phyloP scores from a whole-genome alignment of 345 rosid species.

The Eucalyptus albens region DNA sequence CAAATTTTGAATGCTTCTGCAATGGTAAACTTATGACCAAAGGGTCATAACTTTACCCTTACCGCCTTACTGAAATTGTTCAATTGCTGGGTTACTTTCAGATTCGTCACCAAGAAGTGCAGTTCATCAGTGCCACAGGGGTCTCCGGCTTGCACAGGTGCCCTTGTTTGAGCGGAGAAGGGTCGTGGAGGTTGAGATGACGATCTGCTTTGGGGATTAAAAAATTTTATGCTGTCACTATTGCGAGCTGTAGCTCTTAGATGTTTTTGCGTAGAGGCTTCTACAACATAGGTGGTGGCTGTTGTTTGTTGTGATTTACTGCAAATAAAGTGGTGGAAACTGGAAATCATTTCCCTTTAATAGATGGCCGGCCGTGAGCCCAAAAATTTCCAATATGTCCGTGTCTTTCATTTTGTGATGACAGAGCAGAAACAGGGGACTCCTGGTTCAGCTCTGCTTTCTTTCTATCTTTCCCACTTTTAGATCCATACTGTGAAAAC shows the following conservation, averaged over 20 bases:
- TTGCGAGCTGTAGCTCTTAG: background rate
- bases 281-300: background rate
- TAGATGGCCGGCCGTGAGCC: background rate
- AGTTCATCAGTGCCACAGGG: constrained; percentile 19
- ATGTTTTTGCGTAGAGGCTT: background rate
- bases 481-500: background rate
- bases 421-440: background rate
- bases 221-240: background rate
- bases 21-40: background rate
- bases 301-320: background rate
- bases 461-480: background rate
- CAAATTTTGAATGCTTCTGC: background rate
- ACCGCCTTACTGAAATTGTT: background rate
- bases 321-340: background rate
- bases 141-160: constrained; percentile 17
- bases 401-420: background rate
- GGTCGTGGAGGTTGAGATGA: background rate
- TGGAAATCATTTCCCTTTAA: background rate
- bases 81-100: background rate
- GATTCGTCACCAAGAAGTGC: constrained; percentile 43
- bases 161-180: constrained; percentile 8
- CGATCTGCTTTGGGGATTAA: background rate
- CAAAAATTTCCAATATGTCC: background rate
- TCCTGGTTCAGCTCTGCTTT: background rate
- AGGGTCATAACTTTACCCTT: background rate